phyloP scores from a whole-genome alignment of 371 early-diverging fungal genomes.

The Rhizopus sp. region DNA sequence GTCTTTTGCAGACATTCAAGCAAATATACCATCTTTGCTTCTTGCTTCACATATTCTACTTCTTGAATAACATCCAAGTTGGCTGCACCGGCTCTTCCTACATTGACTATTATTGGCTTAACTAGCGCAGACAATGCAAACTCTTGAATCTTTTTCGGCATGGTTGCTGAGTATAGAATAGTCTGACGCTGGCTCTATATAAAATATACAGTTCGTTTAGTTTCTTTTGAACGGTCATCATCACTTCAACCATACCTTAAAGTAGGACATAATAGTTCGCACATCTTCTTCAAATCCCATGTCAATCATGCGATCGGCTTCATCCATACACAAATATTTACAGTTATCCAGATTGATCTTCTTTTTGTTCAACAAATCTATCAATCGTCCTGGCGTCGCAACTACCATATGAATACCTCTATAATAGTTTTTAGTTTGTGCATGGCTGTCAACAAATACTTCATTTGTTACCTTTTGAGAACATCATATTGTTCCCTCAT shows the following conservation, averaged over 20 bases:
- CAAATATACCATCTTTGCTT: conserved; percentile 89
- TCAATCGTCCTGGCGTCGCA: conserved; percentile 96
- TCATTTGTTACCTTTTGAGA: conserved; percentile 50
- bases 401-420: conserved; percentile 80
- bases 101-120: conserved; percentile 93
- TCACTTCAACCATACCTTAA: conserved; percentile 57
- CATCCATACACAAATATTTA: conserved; percentile 93
- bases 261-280: conserved; percentile 89
- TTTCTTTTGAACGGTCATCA: neutral
- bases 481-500: conserved; percentile 83
- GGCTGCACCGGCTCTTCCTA: conserved; percentile 98
- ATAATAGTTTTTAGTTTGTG: conserved; percentile 14
- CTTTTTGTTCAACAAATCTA: conserved; percentile 81
- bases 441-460: neutral
- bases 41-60: conserved; percentile 96
- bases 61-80: conserved; percentile 97
- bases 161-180: conserved; percentile 92
- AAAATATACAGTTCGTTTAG: neutral
- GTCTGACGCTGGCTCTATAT: conserved; percentile 81
- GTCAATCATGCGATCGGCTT: conserved; percentile 99
- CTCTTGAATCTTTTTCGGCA: conserved; percentile 97
- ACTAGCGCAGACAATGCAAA: conserved; percentile 91
- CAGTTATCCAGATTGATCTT: conserved; percentile 82
- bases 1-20: conserved; percentile 93
- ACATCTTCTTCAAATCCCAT: conserved; percentile 98